These are phyloP conservation scores for Dothideomycetes sp. DNA, from an alignment of 2,329 filamentous ascomycete species.

Conservation along the genomic window DNA sequence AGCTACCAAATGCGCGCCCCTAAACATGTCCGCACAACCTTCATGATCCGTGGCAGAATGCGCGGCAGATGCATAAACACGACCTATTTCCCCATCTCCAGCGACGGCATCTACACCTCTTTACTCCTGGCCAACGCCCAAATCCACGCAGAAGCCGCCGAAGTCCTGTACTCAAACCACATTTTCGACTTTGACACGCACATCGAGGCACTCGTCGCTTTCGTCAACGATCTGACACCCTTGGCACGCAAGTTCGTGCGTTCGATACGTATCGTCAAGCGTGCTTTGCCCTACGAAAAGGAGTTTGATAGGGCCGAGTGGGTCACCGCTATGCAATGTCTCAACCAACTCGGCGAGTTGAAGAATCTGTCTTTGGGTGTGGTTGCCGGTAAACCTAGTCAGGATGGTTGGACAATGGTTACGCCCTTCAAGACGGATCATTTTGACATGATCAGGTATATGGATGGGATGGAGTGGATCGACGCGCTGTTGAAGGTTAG, in stretches of 20 bases:
- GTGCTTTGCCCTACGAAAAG: slow-evolving; percentile 43
- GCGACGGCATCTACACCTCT: slow-evolving; percentile 22
- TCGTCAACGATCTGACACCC: slow-evolving; percentile 48
- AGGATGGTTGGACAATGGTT: slow-evolving; percentile 42
- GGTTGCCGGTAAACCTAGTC: slow-evolving; percentile 44
- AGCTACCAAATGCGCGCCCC: slow-evolving; percentile 23
- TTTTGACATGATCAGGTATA: slow-evolving; percentile 20
- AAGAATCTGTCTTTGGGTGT: slow-evolving; percentile 41
- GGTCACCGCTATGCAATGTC: slow-evolving; percentile 42
- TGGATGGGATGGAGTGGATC: slow-evolving; percentile 50
- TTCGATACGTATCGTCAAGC: slow-evolving; percentile 47
- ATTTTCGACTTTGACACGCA: slow-evolving; percentile 51
- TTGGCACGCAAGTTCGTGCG: slow-evolving; percentile 39
- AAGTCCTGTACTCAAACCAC: slow-evolving; percentile 48
- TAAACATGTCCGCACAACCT: slow-evolving; percentile 28
- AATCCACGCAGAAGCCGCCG: slow-evolving; percentile 47
- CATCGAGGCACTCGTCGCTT: slow-evolving; percentile 52
- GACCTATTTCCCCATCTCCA: slow-evolving; percentile 45
- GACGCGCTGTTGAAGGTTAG: slow-evolving; percentile 45
- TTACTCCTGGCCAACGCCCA: slow-evolving; percentile 27
- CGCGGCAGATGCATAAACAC: slow-evolving; percentile 38
- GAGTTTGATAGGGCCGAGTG: slow-evolving; percentile 50
- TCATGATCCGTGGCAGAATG: slow-evolving; percentile 34
- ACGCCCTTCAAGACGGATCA: slow-evolving; percentile 32
- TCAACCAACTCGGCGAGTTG: slow-evolving; percentile 36